These are phyloP conservation scores for Colletotrichum tofieldiae DNA, from an alignment of 2,329 filamentous ascomycete genomes.

Conservation along the genomic window DNA sequence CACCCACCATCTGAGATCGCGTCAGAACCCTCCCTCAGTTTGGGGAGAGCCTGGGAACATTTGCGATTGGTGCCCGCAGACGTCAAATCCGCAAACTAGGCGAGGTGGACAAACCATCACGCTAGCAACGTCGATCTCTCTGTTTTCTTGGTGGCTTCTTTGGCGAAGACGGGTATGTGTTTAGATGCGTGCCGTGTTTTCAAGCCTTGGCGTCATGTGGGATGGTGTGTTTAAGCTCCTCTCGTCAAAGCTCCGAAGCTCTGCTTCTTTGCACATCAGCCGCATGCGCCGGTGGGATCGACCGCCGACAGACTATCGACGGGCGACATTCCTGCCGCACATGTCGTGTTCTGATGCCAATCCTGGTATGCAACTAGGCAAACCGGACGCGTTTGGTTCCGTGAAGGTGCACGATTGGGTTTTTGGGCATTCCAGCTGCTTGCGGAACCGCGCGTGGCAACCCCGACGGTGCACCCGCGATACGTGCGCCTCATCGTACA, in stretches of 20 bases:
- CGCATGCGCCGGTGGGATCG: conserved; percentile 31
- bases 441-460: conserved; percentile 27
- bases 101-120: background rate
- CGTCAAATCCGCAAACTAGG: conserved; percentile 2
- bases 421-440: conserved; percentile 28
- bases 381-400: background rate
- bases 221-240: background rate
- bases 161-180: background rate
- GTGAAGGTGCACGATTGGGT: background rate
- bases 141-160: background rate
- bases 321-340: conserved; percentile 24
- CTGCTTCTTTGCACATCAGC: conserved; percentile 1
- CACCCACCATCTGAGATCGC: conserved; percentile 6
- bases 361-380: background rate
- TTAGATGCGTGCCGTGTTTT: background rate
- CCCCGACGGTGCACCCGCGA: background rate
- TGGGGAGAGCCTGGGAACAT: background rate
- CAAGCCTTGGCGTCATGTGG: background rate
- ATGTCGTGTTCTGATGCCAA: conserved; percentile 18
- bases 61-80: conserved; percentile 36
- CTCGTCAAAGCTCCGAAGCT: background rate
- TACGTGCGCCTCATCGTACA: conserved; percentile 16
- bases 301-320: background rate
- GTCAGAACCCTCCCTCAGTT: background rate
- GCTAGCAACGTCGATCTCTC: conserved; percentile 7